A percentile compares a stretch with the other conserved stretches of the same genome.
Evolutionary conservation across 2,329 filamentous ascomycete genomes (phyloP).

Genomic region (Didymella sp.): DNA sequence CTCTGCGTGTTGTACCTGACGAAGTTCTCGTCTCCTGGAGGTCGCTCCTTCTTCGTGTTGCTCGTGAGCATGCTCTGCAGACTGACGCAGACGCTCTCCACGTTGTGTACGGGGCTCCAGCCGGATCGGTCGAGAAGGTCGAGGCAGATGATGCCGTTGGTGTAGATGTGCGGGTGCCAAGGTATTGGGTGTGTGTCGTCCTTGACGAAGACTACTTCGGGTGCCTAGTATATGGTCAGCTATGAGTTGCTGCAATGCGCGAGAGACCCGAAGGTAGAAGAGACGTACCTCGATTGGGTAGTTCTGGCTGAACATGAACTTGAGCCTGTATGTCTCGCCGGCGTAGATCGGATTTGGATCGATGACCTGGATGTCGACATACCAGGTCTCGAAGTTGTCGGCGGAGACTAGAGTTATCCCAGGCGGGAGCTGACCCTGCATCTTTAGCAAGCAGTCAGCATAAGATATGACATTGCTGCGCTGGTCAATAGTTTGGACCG

Average conservation of each 20-base stretch:
- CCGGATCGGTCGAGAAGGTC: conserved; percentile 87
- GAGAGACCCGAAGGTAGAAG: too few species aligned
- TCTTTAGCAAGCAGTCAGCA: conserved; percentile 45
- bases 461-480: neutral
- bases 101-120: conserved; percentile 96
- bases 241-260: too few species aligned
- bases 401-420: conserved; percentile 81
- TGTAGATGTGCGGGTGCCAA: conserved; percentile 97
- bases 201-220: conserved; percentile 88
- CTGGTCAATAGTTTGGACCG: neutral
- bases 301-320: conserved; percentile 80
- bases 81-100: conserved; percentile 96
- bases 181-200: conserved; percentile 71
- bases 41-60: conserved; percentile 89
- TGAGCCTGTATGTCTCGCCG: conserved; percentile 79
- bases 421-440: conserved; percentile 65
- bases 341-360: conserved; percentile 89
- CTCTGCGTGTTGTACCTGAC: conserved; percentile 79
- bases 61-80: conserved; percentile 98
- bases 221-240: conserved; percentile 66
- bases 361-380: conserved; percentile 88
- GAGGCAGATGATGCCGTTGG: conserved; percentile 97
- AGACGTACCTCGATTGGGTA: conserved; percentile 79
- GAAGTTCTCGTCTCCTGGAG: conserved; percentile 89
- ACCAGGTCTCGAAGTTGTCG: conserved; percentile 87